Base-by-base conservation (phyloP, 768 basidiomycete genomes). In the Trametes elegans region DNA sequence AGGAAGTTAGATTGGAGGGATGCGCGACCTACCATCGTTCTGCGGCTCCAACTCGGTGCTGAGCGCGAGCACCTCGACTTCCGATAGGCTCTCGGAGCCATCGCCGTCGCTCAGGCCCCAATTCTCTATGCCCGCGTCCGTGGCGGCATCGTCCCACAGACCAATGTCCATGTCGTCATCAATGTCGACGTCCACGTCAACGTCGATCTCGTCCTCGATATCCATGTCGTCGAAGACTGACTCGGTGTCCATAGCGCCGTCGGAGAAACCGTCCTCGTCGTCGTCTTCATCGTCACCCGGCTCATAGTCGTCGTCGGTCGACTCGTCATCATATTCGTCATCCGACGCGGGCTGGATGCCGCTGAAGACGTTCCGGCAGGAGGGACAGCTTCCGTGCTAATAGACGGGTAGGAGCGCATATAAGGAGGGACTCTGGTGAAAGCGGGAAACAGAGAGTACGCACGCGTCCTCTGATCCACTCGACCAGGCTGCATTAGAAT, bases 301-400 rank as follows among this genome's bases (percentile, higher is more conserved):
- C 19, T 85, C 66, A 60, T 86, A 87, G 68, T 87, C 85, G 16
- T 79, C 85, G 64, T 87, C 85, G 13, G 80, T 83, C 3, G 81
- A 85, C 63, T 85, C 87, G 64, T 79, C 76, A 61, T 85, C 85
- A 10, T 79, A 78, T 29, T 82, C n/a, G n/a, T n/a, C n/a, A n/a
- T n/a, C 79, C 2, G 77, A 72, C 1, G 72, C 72, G 1, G 78
- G 76, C 4, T 66, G 70, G 34, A 85, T 75, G 47, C 82, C 78
- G 34, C 84, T 69, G 68, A 88, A 87, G 6, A 71, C 66, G 54
- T 81, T 71, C 27, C 87, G 73, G 65, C 87, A 89, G 4, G 84
- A 79, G 14, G 87, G 87, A 60, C 87, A 89, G 60, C 74, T 87
- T 13, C 86, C 86, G 61, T 87, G 86, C 84, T 87, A 56, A 4